Base-by-base conservation (phyloP, 106 monocot genomes). In the Agapanthus africanus region DNA sequence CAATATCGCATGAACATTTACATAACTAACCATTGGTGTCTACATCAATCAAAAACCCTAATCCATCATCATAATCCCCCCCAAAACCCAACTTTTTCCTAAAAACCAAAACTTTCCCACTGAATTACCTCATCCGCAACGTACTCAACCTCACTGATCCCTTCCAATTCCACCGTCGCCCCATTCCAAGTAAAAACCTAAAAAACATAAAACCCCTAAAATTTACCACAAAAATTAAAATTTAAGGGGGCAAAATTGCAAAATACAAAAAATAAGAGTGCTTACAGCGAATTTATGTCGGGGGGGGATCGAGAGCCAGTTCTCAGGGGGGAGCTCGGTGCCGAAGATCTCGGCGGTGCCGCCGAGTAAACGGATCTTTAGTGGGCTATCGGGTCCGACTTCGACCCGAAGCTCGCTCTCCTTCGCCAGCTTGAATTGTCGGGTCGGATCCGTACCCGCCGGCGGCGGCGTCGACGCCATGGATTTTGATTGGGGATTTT, bases 1-100 rank as follows among this genome's bases (percentile, higher is more conserved):
- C 23, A 95, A 79, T 71, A 95, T 82, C 22, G 88, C 95, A 70
- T 95, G 95, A n/a, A 91, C 91, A 79, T 95, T 95, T 34, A 95
- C 88, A 74, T 91, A 95, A 71, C 88, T 91, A 50, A 95, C 82
- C 88, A 91, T 91, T 2, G 91, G 95, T 31, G 91, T 95, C 95
- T 95, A n/a, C n/a, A n/a, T n/a, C n/a, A n/a, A n/a, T n/a, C n/a
- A n/a, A n/a, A n/a, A n/a, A n/a, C n/a, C n/a, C n/a, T n/a, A n/a
- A n/a, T n/a, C n/a, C n/a, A 56, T 7, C 33, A 56, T 14, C 16
- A 59, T 52, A 32, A 25, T 7, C 60, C 16, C 7, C 61, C n/a
- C n/a, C n/a, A 25, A 27, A 27, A 54, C 38, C 13, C 4, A 23
- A 50, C 16, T 18, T 18, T 19, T 49, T 49, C n/a, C 16, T 49